phyloP scores from a whole-genome alignment of 2,329 filamentous ascomycete species.

The Cladosporium sp. region DNA sequence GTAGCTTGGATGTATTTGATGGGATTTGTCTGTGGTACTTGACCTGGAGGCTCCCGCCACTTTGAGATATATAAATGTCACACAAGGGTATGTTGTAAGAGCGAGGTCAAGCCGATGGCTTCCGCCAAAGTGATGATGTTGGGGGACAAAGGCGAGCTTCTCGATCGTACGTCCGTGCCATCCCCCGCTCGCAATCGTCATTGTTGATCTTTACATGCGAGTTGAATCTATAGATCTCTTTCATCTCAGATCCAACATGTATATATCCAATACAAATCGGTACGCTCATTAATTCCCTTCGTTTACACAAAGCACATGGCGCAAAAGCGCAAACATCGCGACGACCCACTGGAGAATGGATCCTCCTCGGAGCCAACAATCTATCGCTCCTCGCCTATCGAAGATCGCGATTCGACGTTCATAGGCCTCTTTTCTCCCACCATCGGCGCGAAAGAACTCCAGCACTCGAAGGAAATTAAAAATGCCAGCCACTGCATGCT shows the following conservation, averaged over 20 bases:
- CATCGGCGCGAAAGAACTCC: constrained; percentile 37
- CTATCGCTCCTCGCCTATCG: constrained; percentile 42
- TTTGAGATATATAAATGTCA: not conserved
- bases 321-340: constrained; percentile 26
- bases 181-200: not conserved
- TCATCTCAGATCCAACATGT: not conserved
- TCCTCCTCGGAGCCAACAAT: constrained; percentile 22
- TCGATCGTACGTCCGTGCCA: not conserved
- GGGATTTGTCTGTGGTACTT: not conserved
- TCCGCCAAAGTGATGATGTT: constrained; percentile 1
- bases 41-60: not conserved
- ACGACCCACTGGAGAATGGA: not conserved
- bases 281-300: not conserved
- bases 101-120: constrained; percentile 9
- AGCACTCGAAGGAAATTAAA: constrained; percentile 40
- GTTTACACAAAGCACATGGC: constrained; percentile 18
- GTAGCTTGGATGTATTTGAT: not conserved
- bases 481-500: constrained; percentile 48
- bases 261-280: too few species aligned
- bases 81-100: not conserved
- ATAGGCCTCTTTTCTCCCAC: constrained; percentile 46
- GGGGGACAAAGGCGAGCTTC: too few species aligned
- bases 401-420: constrained; percentile 50
- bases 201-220: not conserved
- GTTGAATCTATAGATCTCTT: not conserved